These are phyloP conservation scores for Tetrapisispora taiwanensis DNA, from an alignment of 805 yeast species.

Conservation along the genomic window DNA sequence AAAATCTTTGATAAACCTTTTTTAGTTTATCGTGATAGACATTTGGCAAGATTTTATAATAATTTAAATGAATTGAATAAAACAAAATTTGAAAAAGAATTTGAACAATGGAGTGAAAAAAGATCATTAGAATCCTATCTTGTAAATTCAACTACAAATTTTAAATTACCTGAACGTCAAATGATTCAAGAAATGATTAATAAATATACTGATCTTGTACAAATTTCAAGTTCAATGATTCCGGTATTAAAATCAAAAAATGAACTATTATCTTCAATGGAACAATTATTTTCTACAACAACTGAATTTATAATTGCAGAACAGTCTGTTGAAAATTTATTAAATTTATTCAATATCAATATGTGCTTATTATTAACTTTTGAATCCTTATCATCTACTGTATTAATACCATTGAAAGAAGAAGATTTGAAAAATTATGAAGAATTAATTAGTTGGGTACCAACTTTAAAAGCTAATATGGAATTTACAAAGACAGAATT, in stretches of 20 bases:
- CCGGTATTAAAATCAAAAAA: slow-evolving; percentile 20
- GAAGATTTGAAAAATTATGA: slow-evolving; percentile 14
- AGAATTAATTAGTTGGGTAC: slow-evolving; percentile 13
- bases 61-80: slow-evolving; percentile 8
- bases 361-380: slow-evolving; percentile 18
- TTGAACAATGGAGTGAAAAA: slow-evolving; percentile 8
- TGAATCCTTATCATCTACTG: slow-evolving; percentile 22
- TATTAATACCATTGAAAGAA: slow-evolving; percentile 21
- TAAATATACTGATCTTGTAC: slow-evolving; percentile 13
- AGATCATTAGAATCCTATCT: slow-evolving; percentile 5
- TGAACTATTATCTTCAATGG: slow-evolving; percentile 13
- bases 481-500: slow-evolving; percentile 16
- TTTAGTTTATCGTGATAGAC: slow-evolving; percentile 18
- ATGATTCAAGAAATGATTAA: slow-evolving; percentile 13
- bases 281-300: slow-evolving; percentile 15
- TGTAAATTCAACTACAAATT: slow-evolving; percentile 6
- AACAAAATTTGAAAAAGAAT: slow-evolving; percentile 9
- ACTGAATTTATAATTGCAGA: slow-evolving; percentile 12
- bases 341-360: slow-evolving; percentile 14
- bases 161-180: slow-evolving; percentile 15
- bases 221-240: slow-evolving; percentile 15
- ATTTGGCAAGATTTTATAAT: slow-evolving; percentile 14
- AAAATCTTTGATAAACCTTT: slow-evolving; percentile 16
- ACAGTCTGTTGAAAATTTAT: slow-evolving; percentile 13
- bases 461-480: slow-evolving; percentile 13